A percentile compares a stretch with the other conserved stretches of the same genome.
Evolutionary conservation across 768 basidiomycete genomes (phyloP).

Genomic region (Hirschioporus abietinus): DNA sequence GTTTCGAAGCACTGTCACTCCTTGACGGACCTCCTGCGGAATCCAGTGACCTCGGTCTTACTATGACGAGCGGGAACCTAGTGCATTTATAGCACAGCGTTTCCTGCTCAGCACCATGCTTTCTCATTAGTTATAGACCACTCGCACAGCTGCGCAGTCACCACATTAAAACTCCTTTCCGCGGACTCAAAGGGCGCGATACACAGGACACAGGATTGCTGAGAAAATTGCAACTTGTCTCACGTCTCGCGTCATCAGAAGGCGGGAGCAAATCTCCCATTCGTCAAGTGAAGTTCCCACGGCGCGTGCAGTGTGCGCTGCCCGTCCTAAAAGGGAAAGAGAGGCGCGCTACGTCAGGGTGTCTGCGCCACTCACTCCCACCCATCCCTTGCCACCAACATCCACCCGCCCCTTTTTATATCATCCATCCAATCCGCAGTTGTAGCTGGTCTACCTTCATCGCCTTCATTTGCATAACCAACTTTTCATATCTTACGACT

Average conservation of each 20-base stretch:
- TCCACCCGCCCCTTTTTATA: not conserved
- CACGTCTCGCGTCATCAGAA: not conserved
- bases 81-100: conserved; percentile 16
- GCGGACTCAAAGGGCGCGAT: not conserved
- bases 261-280: not conserved
- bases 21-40: not conserved
- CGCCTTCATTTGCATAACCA: not conserved
- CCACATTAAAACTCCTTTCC: not conserved
- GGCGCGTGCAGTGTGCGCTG: not conserved
- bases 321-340: not conserved
- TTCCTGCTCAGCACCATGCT: conserved; percentile 7
- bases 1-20: conserved; percentile 5
- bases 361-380: not conserved
- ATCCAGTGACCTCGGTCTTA: not conserved
- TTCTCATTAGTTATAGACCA: not conserved
- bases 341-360: not conserved
- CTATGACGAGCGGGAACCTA: conserved; percentile 17
- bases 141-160: not conserved
- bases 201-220: not conserved
- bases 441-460: not conserved
- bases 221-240: not conserved
- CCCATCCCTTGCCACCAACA: not conserved
- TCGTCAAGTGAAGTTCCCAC: not conserved
- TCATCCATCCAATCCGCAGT: not conserved
- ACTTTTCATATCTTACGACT: not conserved